Evolutionary conservation across 169 alveolate species (phyloP).

Genomic region (Babesia ovis): DNA sequence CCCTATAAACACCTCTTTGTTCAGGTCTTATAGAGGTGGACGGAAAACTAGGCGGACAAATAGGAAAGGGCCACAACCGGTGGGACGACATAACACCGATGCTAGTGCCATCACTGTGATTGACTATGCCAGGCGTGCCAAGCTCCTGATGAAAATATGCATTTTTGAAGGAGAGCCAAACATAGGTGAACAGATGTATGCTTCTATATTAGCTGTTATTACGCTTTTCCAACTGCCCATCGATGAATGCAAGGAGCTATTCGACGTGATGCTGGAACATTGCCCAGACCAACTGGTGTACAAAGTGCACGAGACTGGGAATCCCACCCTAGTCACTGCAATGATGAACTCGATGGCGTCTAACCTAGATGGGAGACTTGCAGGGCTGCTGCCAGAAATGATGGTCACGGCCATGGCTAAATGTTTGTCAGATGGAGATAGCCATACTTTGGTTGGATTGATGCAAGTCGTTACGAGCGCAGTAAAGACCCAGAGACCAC

Average conservation of each 20-base stretch:
- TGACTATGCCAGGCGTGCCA: not conserved
- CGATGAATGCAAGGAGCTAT: slow-evolving; percentile 8
- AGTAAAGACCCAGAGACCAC: not conserved
- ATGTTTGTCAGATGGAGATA: not conserved
- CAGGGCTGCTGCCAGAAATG: not conserved
- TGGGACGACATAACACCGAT: not conserved
- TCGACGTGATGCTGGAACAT: not conserved
- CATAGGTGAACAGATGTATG: not conserved
- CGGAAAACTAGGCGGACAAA: not conserved
- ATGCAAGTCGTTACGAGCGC: slow-evolving; percentile 24
- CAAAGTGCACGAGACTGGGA: not conserved
- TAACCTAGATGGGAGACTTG: not conserved
- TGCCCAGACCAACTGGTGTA: slow-evolving; percentile 10
- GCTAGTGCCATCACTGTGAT: not conserved
- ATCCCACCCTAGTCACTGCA: not conserved
- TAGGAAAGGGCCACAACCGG: not conserved
- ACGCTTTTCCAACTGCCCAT: not conserved
- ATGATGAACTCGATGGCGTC: not conserved
- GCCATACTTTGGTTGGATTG: not conserved
- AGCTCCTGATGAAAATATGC: slow-evolving; percentile 9
- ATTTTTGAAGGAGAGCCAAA: not conserved
- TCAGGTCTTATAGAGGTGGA: not conserved
- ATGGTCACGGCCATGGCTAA: slow-evolving; percentile 1
- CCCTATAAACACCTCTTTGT: not conserved
- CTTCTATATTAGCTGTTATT: slow-evolving; percentile 3